Evolutionary conservation across 2,329 filamentous ascomycete genomes (phyloP), one percentile per base, ranked within the genome.

Genomic region (Botrytis squamosa): DNA sequence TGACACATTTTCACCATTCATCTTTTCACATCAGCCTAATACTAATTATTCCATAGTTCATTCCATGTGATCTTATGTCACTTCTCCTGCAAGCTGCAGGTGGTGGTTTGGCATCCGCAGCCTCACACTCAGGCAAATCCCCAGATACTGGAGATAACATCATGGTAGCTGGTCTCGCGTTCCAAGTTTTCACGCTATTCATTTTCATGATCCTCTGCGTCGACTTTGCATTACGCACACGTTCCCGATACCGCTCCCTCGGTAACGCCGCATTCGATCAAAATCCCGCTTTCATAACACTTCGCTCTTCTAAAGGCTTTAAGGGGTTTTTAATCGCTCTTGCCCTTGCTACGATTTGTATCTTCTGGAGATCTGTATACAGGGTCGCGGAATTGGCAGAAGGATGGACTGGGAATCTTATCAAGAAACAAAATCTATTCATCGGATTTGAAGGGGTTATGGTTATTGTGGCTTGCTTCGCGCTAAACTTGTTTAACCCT

Each of bases 161-260:
- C 81, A 90, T 90, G 86, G 85, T 92, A n/a, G 88, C 88, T 7
- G 90, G 90, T 46, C 85, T 92, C 0, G 80, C 84, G 29, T 88
- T 87, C 79, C 90, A 92, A 78, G 89, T 91, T 62, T 81, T 85
- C 74, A 89, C 87, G 8, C 83, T 91, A 52, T 76, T 85, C 60
- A 78, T 84, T 25, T 80, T 85, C 73, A 92, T 92, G 83, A 85
- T 87, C 4, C 71, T 77, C 46, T 79, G 78, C 42, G 36, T 73
- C 59, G 78, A 80, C 46, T 80, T 79, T 22, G 76, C 75, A 14
- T 55, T 77, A 22, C 76, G 77, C 18, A 78, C 78, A 3, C 70
- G 71, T 44, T 71, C 65, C 14, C 81, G 83, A 73, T 77, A 82
- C 76, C 81, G 81, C 38, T 71, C 77, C 49, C 79, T 84, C 60